Evolutionary conservation across 148 eudicot genomes (phyloP).

Genomic region (Polygonum aviculare): DNA sequence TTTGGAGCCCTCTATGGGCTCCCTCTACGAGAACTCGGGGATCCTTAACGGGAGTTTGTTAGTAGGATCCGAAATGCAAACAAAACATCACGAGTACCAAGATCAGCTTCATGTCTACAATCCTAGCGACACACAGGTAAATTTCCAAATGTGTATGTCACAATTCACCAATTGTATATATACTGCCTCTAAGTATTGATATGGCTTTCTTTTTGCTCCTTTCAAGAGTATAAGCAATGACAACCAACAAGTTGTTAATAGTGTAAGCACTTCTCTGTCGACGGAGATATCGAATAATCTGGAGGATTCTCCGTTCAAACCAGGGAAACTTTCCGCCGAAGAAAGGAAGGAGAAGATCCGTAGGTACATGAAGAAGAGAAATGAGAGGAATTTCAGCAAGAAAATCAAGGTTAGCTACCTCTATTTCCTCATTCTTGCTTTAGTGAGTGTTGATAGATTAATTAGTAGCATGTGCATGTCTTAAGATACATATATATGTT

Average conservation of each 20-base stretch:
- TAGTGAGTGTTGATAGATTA: neutral
- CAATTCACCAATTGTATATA: neutral
- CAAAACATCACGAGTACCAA: conserved; percentile 46
- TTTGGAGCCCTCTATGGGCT: conserved; percentile 35
- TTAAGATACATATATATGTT: neutral
- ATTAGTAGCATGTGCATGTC: neutral
- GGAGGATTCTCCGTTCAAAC: conserved; percentile 70
- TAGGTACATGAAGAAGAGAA: conserved; percentile 62
- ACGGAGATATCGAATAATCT: conserved; percentile 62
- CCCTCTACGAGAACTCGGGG: conserved; percentile 34
- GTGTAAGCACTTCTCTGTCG: conserved; percentile 44
- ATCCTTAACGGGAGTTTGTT: conserved; percentile 32
- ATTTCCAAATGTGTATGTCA: neutral
- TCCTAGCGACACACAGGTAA: conserved; percentile 52
- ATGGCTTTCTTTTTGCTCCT: neutral
- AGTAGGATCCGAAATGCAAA: conserved; percentile 30
- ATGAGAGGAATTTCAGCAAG: conserved; percentile 70
- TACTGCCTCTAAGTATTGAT: neutral
- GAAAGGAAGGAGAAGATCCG: conserved; percentile 62
- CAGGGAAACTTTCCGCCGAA: conserved; percentile 66
- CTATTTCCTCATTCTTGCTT: neutral
- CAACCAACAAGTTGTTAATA: conserved; percentile 48
- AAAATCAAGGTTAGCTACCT: conserved; percentile 48
- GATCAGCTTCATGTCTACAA: conserved; percentile 38
- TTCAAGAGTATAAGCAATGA: conserved; percentile 37